These are phyloP conservation scores for Penicillium aurantiogriseum DNA, from an alignment of 2,329 filamentous ascomycete genomes.

Conservation along the genomic window DNA sequence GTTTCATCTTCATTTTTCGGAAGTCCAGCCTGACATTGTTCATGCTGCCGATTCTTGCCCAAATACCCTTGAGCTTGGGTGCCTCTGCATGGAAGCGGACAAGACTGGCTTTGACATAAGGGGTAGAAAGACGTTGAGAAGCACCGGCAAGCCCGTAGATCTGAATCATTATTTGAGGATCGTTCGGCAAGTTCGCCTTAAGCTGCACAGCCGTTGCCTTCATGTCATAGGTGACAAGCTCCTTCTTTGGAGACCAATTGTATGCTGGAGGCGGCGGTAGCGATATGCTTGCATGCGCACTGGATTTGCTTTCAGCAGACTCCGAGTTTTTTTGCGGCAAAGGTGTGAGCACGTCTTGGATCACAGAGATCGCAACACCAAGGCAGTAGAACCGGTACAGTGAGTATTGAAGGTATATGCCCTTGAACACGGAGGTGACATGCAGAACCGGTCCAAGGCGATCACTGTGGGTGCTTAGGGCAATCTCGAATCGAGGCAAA, in stretches of 20 bases:
- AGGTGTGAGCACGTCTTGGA: constrained; percentile 64
- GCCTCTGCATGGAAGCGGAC: constrained; percentile 84
- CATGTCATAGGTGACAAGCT: constrained; percentile 78
- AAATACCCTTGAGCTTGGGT: constrained; percentile 76
- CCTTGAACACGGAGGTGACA: constrained; percentile 75
- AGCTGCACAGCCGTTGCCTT: constrained; percentile 79
- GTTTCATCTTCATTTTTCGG: constrained; percentile 71
- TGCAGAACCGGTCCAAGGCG: constrained; percentile 84
- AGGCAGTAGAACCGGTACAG: constrained; percentile 90
- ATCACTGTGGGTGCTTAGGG: constrained; percentile 81
- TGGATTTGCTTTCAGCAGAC: constrained; percentile 13
- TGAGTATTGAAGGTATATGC: constrained; percentile 82
- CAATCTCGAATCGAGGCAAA: constrained; percentile 82
- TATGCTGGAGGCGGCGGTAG: constrained; percentile 28
- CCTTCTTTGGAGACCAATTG: constrained; percentile 40
- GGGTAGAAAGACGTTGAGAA: constrained; percentile 81
- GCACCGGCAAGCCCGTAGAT: constrained; percentile 79
- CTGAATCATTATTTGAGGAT: constrained; percentile 90
- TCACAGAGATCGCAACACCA: constrained; percentile 73
- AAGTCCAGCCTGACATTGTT: constrained; percentile 79
- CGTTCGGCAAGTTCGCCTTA: constrained; percentile 82
- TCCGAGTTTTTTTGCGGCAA: constrained; percentile 20
- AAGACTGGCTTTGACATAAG: constrained; percentile 74
- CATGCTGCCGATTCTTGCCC: constrained; percentile 82
- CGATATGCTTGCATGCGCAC: constrained; percentile 21